Percentiles rank a stretch among this genome's conserved stretches.
Evolutionary conservation across 2,329 filamentous ascomycete genomes (phyloP).

Genomic region (Epichloe gansuensis): DNA sequence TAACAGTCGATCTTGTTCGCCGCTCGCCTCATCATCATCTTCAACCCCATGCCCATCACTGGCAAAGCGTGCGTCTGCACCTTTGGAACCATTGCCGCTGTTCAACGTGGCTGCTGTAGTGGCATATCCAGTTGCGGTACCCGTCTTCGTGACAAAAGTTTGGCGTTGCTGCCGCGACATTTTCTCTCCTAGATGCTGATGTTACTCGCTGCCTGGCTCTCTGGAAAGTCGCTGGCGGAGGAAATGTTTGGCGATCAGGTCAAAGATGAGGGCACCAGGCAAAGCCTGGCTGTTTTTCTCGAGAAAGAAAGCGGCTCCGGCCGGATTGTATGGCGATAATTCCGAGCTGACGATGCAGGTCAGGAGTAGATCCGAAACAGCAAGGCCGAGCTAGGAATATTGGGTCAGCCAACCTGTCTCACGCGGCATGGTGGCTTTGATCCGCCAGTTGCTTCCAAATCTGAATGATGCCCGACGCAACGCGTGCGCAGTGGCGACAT

Average conservation of each 20-base stretch:
- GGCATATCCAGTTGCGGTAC: too few relatives aligned
- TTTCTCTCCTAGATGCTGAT: not conserved
- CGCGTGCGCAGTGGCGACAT: too few relatives aligned
- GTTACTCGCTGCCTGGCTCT: too few relatives aligned
- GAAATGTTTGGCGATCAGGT: not conserved
- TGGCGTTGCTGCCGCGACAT: not conserved
- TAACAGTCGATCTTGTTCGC: slow-evolving; percentile 7
- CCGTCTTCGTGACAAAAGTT: not conserved
- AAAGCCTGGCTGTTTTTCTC: too few relatives aligned
- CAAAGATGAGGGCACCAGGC: not conserved
- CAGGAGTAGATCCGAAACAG: not conserved
- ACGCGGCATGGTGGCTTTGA: not conserved
- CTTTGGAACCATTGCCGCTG: not conserved
- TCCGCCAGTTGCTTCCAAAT: too few relatives aligned
- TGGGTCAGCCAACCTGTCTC: too few relatives aligned
- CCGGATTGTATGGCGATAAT: not conserved
- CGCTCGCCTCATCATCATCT: not conserved
- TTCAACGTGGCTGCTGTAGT: not conserved
- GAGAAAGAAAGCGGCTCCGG: too few relatives aligned
- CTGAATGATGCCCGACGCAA: too few relatives aligned
- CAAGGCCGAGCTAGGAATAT: too few relatives aligned
- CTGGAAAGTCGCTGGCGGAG: too few relatives aligned
- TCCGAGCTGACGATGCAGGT: not conserved
- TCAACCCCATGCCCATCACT: not conserved
- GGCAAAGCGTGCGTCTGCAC: not conserved